These are phyloP conservation scores for Colletotrichum musicola DNA, from an alignment of 2,329 filamentous ascomycete genomes.

Conservation along the genomic window DNA sequence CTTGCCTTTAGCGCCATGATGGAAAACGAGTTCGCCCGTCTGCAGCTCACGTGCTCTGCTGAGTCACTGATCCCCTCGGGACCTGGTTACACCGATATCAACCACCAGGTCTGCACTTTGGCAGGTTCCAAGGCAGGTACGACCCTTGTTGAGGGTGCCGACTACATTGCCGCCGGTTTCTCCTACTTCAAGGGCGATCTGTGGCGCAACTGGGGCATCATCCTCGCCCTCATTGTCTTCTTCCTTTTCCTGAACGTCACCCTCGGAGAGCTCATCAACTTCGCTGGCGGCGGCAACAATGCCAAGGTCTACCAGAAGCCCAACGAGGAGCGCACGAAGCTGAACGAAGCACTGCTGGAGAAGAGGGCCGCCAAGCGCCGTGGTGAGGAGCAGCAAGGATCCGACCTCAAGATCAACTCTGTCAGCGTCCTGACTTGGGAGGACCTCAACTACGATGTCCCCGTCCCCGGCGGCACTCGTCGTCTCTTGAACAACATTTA, in stretches of 20 bases:
- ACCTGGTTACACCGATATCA: slow-evolving; percentile 75
- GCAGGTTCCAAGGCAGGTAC: slow-evolving; percentile 78
- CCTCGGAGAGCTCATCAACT: slow-evolving; percentile 82
- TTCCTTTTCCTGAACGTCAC: slow-evolving; percentile 83
- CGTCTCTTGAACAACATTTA: slow-evolving; percentile 68
- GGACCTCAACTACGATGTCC: slow-evolving; percentile 82
- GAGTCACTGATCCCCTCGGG: slow-evolving; percentile 80
- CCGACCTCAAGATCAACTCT: slow-evolving; percentile 69
- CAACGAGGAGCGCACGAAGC: slow-evolving; percentile 72
- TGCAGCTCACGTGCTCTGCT: slow-evolving; percentile 76
- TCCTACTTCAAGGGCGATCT: slow-evolving; percentile 75
- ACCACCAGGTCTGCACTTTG: slow-evolving; percentile 85
- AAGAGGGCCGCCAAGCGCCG: slow-evolving; percentile 70
- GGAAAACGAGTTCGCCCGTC: slow-evolving; percentile 84
- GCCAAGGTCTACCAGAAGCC: slow-evolving; percentile 82
- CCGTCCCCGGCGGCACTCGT: slow-evolving; percentile 67
- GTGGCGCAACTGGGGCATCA: slow-evolving; percentile 89
- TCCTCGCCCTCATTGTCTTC: slow-evolving; percentile 78
- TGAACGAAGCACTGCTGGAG: slow-evolving; percentile 73
- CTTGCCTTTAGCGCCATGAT: slow-evolving; percentile 83
- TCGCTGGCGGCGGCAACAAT: slow-evolving; percentile 83
- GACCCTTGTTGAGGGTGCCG: slow-evolving; percentile 70
- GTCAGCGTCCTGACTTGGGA: slow-evolving; percentile 87
- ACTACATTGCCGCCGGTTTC: slow-evolving; percentile 78
- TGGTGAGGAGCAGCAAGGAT: slow-evolving; percentile 58